phyloP scores from a whole-genome alignment of 1,284 basidiomycete species.

The Ceratobasidium sp. region DNA sequence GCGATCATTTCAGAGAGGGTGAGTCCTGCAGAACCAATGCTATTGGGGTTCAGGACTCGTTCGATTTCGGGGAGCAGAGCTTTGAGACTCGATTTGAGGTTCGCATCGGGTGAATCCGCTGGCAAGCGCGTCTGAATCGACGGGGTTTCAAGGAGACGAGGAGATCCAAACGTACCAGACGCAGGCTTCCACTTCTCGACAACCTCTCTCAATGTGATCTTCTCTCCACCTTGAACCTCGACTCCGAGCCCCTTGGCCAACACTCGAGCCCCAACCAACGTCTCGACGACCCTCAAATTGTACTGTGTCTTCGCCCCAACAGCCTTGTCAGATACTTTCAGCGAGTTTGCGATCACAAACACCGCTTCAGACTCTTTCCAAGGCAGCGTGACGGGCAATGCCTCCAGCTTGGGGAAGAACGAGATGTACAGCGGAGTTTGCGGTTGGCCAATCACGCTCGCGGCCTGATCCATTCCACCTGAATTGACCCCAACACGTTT shows the following conservation, averaged over 20 bases:
- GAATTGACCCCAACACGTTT: conserved; percentile 82
- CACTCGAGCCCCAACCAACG: conserved; percentile 76
- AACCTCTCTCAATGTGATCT: conserved; percentile 55
- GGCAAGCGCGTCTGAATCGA: conserved; percentile 34
- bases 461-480: conserved; percentile 87
- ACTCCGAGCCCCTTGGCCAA: conserved; percentile 66
- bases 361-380: conserved; percentile 51
- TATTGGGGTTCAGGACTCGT: conserved; percentile 56
- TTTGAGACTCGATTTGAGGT: conserved; percentile 59
- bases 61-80: conserved; percentile 60
- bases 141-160: not conserved
- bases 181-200: conserved; percentile 57
- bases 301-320: conserved; percentile 78
- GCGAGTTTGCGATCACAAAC: conserved; percentile 84
- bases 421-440: conserved; percentile 78
- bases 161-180: conserved; percentile 6
- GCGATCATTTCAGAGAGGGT: conserved; percentile 75
- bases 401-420: conserved; percentile 78
- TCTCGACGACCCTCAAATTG: conserved; percentile 89
- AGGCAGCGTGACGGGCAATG: conserved; percentile 63
- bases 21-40: conserved; percentile 59
- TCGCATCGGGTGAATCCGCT: conserved; percentile 42
- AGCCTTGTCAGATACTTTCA: conserved; percentile 83
- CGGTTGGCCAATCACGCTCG: conserved; percentile 75
- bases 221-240: conserved; percentile 55